Conservation (phyloP, 805 yeast genomes). For the Saturnispora diversa region DNA sequence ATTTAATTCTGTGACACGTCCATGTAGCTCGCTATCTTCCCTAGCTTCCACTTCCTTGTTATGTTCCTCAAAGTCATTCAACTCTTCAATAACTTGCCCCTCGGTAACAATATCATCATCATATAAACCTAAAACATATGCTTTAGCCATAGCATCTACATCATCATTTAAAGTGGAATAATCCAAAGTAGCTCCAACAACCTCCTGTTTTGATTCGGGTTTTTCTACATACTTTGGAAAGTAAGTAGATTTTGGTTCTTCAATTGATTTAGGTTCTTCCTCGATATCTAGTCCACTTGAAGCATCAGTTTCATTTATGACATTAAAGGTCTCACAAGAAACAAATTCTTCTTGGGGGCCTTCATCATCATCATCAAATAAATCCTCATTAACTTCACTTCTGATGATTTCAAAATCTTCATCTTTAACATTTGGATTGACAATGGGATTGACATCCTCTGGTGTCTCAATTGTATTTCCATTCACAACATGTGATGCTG, state of each 20-base stretch:
- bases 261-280: neutral
- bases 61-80: constrained; percentile 47
- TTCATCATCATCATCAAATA: constrained; percentile 19
- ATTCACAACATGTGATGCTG: neutral
- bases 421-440: constrained; percentile 14
- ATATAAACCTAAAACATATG: constrained; percentile 50
- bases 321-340: neutral
- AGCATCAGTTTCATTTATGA: neutral
- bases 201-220: neutral
- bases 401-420: constrained; percentile 21
- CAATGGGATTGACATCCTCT: constrained; percentile 18
- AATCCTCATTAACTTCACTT: constrained; percentile 15
- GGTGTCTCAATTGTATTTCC: constrained; percentile 14
- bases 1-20: constrained; percentile 14
- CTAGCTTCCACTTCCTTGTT: constrained; percentile 40
- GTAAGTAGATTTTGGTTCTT: neutral
- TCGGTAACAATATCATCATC: constrained; percentile 52
- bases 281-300: constrained; percentile 6
- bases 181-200: constrained; percentile 32
- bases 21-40: constrained; percentile 14
- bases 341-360: constrained; percentile 9
- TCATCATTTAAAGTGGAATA: constrained; percentile 36
- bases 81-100: constrained; percentile 46
- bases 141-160: constrained; percentile 51
- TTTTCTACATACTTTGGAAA: constrained; percentile 12